A percentile compares a stretch with the other conserved stretches of the same genome.
Evolutionary conservation across 2,329 filamentous ascomycete species (phyloP).

Genomic region (Sarocladiaceae sp.): DNA sequence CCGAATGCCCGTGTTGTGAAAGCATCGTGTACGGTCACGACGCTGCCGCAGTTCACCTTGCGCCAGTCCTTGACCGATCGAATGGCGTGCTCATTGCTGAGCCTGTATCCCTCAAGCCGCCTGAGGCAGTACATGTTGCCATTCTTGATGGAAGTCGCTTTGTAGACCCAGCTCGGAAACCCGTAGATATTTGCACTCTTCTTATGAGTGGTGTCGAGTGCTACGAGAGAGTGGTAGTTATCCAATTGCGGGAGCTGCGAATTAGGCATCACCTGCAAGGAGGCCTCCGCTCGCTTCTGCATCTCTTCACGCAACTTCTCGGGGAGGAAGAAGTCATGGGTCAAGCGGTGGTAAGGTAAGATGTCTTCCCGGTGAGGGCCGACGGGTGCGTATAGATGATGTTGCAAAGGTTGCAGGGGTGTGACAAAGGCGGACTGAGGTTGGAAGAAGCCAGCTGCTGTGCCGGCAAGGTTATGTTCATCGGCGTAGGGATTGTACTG

Average conservation of each 20-base stretch:
- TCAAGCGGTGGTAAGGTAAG: constrained; percentile 75
- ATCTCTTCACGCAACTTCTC: constrained; percentile 83
- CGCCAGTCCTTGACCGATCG: constrained; percentile 85
- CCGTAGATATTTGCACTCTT: constrained; percentile 77
- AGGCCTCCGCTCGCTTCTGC: constrained; percentile 80
- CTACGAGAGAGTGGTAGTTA: constrained; percentile 87
- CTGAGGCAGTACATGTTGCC: constrained; percentile 83
- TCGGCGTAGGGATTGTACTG: constrained; percentile 73
- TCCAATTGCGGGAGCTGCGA: constrained; percentile 73
- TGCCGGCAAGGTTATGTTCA: constrained; percentile 54
- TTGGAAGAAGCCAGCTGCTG: constrained; percentile 61
- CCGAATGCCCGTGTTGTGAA: constrained; percentile 92
- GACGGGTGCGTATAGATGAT: constrained; percentile 87
- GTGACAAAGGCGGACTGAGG: constrained; percentile 45
- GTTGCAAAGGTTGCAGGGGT: constrained; percentile 65
- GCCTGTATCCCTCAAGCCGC: constrained; percentile 78
- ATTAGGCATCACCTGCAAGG: constrained; percentile 75
- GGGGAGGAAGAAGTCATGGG: constrained; percentile 87
- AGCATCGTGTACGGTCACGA: constrained; percentile 83
- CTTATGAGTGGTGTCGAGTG: constrained; percentile 74
- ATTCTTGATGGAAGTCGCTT: constrained; percentile 82
- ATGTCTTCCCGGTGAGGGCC: constrained; percentile 78
- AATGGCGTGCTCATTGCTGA: constrained; percentile 87
- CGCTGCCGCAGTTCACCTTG: constrained; percentile 69
- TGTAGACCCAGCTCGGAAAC: constrained; percentile 91